Percentiles rank a stretch among this genome's conserved stretches.
These are phyloP conservation scores for Colletotrichum siamense DNA, from an alignment of 2,329 filamentous ascomycete species.

Conservation along the genomic window DNA sequence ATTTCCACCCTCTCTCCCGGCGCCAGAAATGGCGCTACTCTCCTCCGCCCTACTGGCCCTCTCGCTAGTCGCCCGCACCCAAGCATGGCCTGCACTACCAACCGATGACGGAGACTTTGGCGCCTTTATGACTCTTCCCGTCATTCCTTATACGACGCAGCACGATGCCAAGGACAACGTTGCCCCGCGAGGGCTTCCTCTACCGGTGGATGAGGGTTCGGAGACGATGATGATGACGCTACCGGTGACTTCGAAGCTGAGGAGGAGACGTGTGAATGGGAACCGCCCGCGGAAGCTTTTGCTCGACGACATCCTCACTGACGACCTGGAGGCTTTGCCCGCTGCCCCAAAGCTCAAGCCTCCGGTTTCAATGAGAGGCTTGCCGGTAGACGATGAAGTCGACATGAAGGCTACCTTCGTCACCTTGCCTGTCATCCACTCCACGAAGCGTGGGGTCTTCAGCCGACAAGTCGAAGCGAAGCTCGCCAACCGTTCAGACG, in stretches of 20 bases:
- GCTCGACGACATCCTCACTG: neutral
- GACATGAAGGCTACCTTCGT: constrained; percentile 24
- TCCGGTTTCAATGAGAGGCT: neutral
- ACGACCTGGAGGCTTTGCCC: neutral
- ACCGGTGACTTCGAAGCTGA: neutral
- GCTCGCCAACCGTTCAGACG: constrained; percentile 56
- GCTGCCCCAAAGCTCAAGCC: neutral
- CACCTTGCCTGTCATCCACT: constrained; percentile 35
- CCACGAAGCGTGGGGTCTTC: constrained; percentile 35
- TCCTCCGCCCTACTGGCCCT: constrained; percentile 19
- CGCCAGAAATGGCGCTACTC: constrained; percentile 14
- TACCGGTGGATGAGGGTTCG: constrained; percentile 6
- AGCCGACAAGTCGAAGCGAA: constrained; percentile 49
- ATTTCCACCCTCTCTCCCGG: neutral
- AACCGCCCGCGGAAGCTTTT: neutral
- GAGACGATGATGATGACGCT: constrained; percentile 10
- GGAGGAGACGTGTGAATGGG: neutral
- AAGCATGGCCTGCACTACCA: constrained; percentile 23
- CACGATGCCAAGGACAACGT: neutral
- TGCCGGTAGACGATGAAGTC: constrained; percentile 13
- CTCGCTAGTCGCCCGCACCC: constrained; percentile 4
- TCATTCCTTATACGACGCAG: constrained; percentile 18
- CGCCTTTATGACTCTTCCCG: constrained; percentile 9
- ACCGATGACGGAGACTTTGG: constrained; percentile 12
- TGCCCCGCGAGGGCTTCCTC: constrained; percentile 2